Percentiles rank a stretch among this genome's conserved stretches.
These are phyloP conservation scores for Cicer chorassanicum DNA, from an alignment of 306 rosid species.

Conservation along the genomic window DNA sequence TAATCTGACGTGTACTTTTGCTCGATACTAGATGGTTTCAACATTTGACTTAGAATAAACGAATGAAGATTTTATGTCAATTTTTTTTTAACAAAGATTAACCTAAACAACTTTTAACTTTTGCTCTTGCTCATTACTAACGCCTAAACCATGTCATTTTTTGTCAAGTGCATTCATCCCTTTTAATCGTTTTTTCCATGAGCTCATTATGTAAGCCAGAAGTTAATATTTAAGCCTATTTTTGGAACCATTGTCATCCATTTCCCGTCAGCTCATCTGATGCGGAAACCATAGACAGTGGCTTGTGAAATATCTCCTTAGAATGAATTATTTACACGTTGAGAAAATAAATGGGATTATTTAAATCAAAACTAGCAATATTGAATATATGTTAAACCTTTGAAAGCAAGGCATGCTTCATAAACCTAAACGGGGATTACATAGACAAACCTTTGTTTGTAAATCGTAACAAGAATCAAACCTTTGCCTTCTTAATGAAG, in stretches of 20 bases:
- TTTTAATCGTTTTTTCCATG: not conserved
- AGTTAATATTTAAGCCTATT: too few relatives aligned
- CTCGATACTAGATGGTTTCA: not conserved
- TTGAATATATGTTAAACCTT: not conserved
- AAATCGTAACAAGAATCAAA: not conserved
- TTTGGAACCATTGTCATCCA: too few relatives aligned
- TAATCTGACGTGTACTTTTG: constrained; percentile 10
- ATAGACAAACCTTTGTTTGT: too few relatives aligned
- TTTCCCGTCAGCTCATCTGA: too few relatives aligned
- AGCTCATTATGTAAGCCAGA: not conserved
- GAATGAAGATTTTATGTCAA: not conserved
- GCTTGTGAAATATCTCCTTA: not conserved
- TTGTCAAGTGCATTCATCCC: not conserved
- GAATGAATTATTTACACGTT: not conserved
- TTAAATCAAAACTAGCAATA: not conserved
- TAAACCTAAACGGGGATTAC: not conserved
- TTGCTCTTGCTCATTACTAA: not conserved
- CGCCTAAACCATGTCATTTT: not conserved
- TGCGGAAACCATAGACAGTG: not conserved
- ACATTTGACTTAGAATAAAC: not conserved
- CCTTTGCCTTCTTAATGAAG: not conserved
- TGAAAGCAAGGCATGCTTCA: not conserved
- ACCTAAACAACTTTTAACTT: not conserved
- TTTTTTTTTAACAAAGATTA: not conserved
- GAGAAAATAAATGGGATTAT: not conserved